Evolutionary conservation across 306 rosid species (phyloP), one percentile per base, ranked within the genome.

Genomic region (Fragaria vesca): DNA sequence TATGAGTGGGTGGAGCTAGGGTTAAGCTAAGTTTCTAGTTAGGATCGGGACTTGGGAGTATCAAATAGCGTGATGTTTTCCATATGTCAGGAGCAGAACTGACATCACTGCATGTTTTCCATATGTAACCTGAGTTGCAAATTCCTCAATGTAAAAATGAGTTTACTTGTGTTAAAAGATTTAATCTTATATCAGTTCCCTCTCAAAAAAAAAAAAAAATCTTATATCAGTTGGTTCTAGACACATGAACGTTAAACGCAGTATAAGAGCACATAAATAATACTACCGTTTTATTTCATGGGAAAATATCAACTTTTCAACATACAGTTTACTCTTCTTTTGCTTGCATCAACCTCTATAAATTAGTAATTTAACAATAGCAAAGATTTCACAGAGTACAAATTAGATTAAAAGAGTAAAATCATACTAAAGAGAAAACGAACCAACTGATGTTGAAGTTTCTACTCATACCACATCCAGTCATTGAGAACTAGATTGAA

Each of bases 401-500:
- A 58, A 43, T 40, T 2, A 30, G 9, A 48, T 20, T 30, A 69
- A 12, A 40, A 38, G 11, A 63, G 66, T 34, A n/a, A 24, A 36
- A 42, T 40, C n/a, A 43, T 43, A 42, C 2, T 8, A 6, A 43
- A 43, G n/a, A 16, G 69, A 63, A 3, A 32, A 15, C 43, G 11
- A 63, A 63, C 54, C 4, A 69, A 46, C 77, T 20, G 12, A 8
- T 18, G 63, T 4, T 20, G 16, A 72, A 51, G 60, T 20, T 52
- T 52, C 20, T 34, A 11, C 65, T 18, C 36, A n/a, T 9, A 15
- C 71, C 40, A 32, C 48, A 61, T 40, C 66, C 47, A 60, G 48
- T 75, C 36, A 71, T 40, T 48, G 36, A 47, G 47, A 80, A 65
- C 16, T 80, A 9, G 43, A 62, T 58, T 47, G 55, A 73, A 38